Evolutionary conservation across 108 stramenopile genomes (phyloP).

Genomic region (Fragilaria crotonensis): DNA sequence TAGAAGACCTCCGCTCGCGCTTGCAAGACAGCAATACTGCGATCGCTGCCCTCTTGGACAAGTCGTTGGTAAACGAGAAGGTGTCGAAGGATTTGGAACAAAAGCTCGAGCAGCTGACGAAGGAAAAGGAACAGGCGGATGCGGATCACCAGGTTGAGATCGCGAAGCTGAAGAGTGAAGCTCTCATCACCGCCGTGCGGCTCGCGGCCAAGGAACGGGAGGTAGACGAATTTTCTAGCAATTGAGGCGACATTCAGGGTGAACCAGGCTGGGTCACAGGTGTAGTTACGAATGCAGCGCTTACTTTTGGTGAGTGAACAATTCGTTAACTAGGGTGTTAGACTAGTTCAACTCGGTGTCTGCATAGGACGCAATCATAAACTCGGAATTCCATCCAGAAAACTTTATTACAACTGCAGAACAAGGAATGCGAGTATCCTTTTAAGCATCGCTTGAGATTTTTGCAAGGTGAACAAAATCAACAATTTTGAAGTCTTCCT

Average conservation of each 20-base stretch:
- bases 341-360: too few species aligned
- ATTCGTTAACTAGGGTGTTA: too few species aligned
- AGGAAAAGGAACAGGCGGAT: constrained; percentile 19
- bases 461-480: constrained; percentile 84
- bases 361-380: too few species aligned
- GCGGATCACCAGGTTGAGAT: constrained; percentile 11
- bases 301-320: too few species aligned
- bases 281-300: too few species aligned
- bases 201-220: constrained; percentile 6
- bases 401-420: too few species aligned
- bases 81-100: constrained; percentile 10
- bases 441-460: constrained; percentile 30
- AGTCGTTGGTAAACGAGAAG: constrained; percentile 38
- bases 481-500: constrained; percentile 91
- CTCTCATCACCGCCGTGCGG: neutral
- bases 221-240: neutral
- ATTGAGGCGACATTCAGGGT: too few species aligned
- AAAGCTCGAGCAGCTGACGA: constrained; percentile 29
- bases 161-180: constrained; percentile 5
- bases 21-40: constrained; percentile 52
- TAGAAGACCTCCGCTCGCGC: constrained; percentile 43
- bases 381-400: too few species aligned
- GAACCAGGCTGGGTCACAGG: too few species aligned
- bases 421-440: too few species aligned
- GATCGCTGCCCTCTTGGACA: constrained; percentile 42